A percentile compares a stretch with the other conserved stretches of the same genome.
Evolutionary conservation across 768 basidiomycete genomes (phyloP).

Genomic region (Baorangia bicolor): DNA sequence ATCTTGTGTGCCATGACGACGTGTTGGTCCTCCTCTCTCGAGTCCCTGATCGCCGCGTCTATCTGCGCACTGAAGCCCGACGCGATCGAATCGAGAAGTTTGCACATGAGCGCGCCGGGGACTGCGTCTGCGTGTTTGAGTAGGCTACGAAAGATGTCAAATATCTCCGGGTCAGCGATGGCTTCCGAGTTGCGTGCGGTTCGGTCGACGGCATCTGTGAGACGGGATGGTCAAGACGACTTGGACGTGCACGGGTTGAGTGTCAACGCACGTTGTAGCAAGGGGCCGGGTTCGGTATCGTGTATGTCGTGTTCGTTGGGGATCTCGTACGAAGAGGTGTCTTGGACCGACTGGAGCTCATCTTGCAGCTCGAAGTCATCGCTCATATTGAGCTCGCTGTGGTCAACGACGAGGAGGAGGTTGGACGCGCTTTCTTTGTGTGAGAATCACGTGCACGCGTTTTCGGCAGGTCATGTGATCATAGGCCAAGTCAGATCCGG

Average conservation of each 20-base stretch:
- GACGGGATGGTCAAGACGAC: conserved; percentile 10
- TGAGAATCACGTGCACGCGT: conserved; percentile 29
- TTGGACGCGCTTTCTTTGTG: conserved; percentile 12
- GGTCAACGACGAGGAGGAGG: not conserved
- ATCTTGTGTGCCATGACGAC: conserved; percentile 60
- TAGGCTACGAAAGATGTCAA: conserved; percentile 80
- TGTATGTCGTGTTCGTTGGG: conserved; percentile 64
- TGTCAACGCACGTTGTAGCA: conserved; percentile 56
- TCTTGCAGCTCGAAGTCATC: conserved; percentile 74
- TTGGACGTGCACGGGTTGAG: not conserved
- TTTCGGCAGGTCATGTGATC: conserved; percentile 4
- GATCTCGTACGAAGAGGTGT: conserved; percentile 62
- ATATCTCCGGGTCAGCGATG: conserved; percentile 64
- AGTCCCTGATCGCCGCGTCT: conserved; percentile 66
- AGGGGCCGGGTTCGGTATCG: conserved; percentile 48
- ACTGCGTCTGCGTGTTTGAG: conserved; percentile 72
- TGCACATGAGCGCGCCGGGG: conserved; percentile 67
- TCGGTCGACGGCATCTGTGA: conserved; percentile 73
- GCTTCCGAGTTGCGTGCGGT: conserved; percentile 75
- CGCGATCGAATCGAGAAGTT: conserved; percentile 82
- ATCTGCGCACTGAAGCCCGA: conserved; percentile 75
- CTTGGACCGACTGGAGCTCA: conserved; percentile 64
- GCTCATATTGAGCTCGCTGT: conserved; percentile 32
- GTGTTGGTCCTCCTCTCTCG: conserved; percentile 68
- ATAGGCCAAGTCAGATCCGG: not conserved